phyloP scores from a whole-genome alignment of 495 filamentous ascomycete species.

The Aspergillus carlsbadensis region DNA sequence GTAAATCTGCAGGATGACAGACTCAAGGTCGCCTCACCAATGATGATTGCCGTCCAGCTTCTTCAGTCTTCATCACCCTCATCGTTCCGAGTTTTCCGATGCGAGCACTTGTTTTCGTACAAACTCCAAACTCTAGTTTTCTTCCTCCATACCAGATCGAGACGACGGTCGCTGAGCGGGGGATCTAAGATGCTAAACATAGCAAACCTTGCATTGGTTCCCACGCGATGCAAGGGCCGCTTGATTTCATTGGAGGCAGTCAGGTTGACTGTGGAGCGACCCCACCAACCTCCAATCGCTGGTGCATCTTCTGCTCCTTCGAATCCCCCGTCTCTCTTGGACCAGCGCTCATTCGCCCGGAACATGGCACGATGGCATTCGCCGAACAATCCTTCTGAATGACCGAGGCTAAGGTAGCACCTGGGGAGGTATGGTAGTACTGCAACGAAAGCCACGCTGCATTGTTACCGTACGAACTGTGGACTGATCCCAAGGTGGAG shows the following conservation, averaged over 20 bases:
- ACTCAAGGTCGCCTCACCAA: no score
- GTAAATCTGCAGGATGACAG: not conserved
- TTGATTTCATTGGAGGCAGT: constrained; percentile 22
- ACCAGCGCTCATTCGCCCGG: constrained; percentile 12
- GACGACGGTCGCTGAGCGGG: constrained; percentile 15
- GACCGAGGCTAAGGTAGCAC: constrained; percentile 10
- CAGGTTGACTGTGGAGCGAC: not conserved
- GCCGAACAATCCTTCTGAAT: constrained; percentile 12
- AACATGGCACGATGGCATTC: constrained; percentile 22
- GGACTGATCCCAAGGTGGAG: not conserved
- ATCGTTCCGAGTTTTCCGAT: not conserved
- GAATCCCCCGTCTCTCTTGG: constrained; percentile 12
- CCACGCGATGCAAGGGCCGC: constrained; percentile 33
- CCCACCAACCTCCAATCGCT: constrained; percentile 7
- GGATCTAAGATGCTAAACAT: constrained; percentile 40
- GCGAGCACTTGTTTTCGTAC: not conserved
- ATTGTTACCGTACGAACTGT: constrained; percentile 32
- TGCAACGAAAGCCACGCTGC: constrained; percentile 34
- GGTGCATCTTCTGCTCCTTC: constrained; percentile 1
- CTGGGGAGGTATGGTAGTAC: constrained; percentile 12
- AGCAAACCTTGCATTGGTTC: constrained; percentile 43
- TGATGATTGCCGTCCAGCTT: not conserved
- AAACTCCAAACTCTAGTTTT: not conserved
- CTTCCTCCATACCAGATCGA: constrained; percentile 10
- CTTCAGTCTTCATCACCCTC: not conserved